Conservation (phyloP, 2,329 filamentous ascomycete species). For the Aspergillus texensis region DNA sequence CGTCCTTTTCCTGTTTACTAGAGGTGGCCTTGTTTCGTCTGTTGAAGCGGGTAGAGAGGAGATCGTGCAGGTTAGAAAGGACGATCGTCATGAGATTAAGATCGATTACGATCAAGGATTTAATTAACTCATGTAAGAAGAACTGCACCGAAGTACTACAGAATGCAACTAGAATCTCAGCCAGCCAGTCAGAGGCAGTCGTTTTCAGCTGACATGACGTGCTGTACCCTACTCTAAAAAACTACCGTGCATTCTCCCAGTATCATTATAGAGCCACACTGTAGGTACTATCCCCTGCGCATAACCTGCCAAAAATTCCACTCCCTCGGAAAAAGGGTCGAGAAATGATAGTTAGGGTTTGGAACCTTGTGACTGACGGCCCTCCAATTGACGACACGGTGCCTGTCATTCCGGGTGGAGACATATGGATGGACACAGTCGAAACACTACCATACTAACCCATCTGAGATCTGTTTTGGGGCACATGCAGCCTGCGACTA, state of each 20-base stretch:
- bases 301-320: not conserved
- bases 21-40: not conserved
- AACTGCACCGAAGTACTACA: conserved; percentile 3
- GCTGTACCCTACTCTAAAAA: not conserved
- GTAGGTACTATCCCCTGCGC: not conserved
- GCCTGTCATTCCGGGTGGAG: not conserved
- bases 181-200: not conserved
- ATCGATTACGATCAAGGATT: not conserved
- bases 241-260: not conserved
- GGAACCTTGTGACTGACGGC: not conserved
- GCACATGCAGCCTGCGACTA: not conserved
- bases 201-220: not conserved
- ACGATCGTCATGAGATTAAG: conserved; percentile 3
- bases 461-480: not conserved
- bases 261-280: not conserved
- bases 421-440: not conserved
- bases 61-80: not conserved
- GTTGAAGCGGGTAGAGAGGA: not conserved
- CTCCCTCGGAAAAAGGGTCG: not conserved
- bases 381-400: not conserved
- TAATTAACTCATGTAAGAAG: not conserved
- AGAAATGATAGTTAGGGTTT: not conserved
- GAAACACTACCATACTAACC: not conserved
- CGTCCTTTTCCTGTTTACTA: not conserved
- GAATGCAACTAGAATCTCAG: conserved; percentile 3